Evolutionary conservation across 2,329 filamentous ascomycete species (phyloP), one percentile per base, ranked within the genome.

Genomic region (Huntiella decipiens): DNA sequence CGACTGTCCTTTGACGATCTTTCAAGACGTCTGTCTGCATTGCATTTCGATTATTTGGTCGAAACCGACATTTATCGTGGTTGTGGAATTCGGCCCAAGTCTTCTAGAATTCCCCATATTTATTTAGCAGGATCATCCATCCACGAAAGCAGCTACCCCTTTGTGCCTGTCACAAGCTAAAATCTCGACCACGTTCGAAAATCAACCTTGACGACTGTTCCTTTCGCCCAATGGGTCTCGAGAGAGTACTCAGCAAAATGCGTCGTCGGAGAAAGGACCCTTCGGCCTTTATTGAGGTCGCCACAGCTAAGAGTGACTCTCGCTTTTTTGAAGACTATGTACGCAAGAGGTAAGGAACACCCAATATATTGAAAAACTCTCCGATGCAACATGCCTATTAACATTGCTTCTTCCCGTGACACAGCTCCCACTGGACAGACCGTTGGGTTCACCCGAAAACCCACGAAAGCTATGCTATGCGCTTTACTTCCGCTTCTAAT

Each of bases 291-390:
- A 57, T 91, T 86, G 1, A 98, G 71, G 1, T 91, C 87, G 35
- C 80, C 84, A 46, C 96, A 88, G 22, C 88, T 91, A 57, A 96
- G 95, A 5, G 96, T 81, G 8, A 92, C 86, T 37, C 91, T 88
- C 1, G 38, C 35, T 49, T 49, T 36, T 49, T 49, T 39, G 47
- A 49, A 13, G 47, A 49, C 19, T 43, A 49, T 16, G 43, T 49
- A 2, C 40, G 40, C n/a, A 49, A 49, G 32, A 49, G 47, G 47
- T 49, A 43, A 32, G 46, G n/a, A 15, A 17, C 12, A n/a, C 5
- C 10, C 16, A 35, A 33, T 33, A 4, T 15, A 32, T 4, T 39
- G 17, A 32, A 17, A 32, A 6, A n/a, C 31, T 16, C n/a, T 19
- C 11, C 17, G 43, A 45, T 11, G 5, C 40, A 28, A 28, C 22